Base-by-base conservation (phyloP, 495 filamentous ascomycete species). In the Polyplosphaeria fusca region DNA sequence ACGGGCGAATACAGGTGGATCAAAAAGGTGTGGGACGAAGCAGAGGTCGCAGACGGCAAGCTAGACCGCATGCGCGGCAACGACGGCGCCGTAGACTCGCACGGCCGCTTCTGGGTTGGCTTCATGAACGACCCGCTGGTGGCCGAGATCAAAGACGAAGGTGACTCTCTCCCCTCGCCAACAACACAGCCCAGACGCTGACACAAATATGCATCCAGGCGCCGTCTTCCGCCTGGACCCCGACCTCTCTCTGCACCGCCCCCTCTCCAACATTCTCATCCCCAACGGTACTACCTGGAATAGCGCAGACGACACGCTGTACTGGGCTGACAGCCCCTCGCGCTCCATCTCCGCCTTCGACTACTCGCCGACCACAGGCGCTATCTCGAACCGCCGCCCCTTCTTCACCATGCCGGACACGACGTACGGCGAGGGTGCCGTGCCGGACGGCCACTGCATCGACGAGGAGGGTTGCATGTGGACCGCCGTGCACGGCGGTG, bases 51-150 rank as follows among this genome's bases (percentile, higher is more conserved):
- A 7, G 55, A 73, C 26, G 54, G 65, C 47, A 69, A 68, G 44
- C 55, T 59, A 3, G 60, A 67, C 42, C 56, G 73, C 24, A 71
- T 85, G 61, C 74, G 86, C 46, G 78, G 77, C 72, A 95, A 96
- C 66, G 91, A 95, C 66, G 91, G 90, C 35, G 84, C 82, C 5
- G 82, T 88, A 48, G 91, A 95, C 67, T 84, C 83, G 38, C 75
- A 84, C 49, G 91, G 91, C 46, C 77, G 91, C 39, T 92, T 91
- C 70, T 95, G 90, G 89, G 78, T 88, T 7, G 88, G 89, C n/a
- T 79, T 82, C 32, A 95, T 96, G 89, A 91, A 88, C 60, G 91
- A 95, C 41, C 68, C 67, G 20, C 41, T 62, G 18, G 60, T 60
- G 4, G 41, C 46, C 11, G 52, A 71, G 11, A 37, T 64, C 20